A percentile compares a stretch with the other conserved stretches of the same genome.
These are phyloP conservation scores for Misopates orontium DNA, from an alignment of 257 asterid species.

Conservation along the genomic window DNA sequence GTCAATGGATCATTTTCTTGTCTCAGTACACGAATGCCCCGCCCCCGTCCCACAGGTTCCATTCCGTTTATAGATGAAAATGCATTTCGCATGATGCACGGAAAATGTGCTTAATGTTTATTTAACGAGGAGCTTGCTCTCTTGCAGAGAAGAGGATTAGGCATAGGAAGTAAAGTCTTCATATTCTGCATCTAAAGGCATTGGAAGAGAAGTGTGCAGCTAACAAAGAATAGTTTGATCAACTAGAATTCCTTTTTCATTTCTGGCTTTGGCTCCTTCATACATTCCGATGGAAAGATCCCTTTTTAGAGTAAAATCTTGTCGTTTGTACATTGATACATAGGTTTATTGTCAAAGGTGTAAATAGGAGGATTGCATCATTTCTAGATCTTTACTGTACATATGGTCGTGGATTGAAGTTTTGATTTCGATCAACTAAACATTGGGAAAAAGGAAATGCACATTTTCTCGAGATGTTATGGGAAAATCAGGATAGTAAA, in stretches of 20 bases:
- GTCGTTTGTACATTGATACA: constrained; percentile 56
- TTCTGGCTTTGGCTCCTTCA: constrained; percentile 35
- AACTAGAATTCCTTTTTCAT: constrained; percentile 12
- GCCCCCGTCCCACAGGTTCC: no score
- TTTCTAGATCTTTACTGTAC: no score
- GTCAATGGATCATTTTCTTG: no score
- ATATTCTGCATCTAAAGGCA: constrained; percentile 37
- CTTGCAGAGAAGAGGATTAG: constrained; percentile 81
- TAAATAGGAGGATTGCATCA: no score
- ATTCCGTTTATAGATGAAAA: no score
- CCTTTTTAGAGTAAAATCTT: constrained; percentile 35
- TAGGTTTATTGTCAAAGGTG: neutral
- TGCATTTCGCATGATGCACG: neutral
- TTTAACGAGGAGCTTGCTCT: neutral
- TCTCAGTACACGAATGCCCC: no score
- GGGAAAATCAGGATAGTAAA: no score
- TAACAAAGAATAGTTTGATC: constrained; percentile 58
- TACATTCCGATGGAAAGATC: constrained; percentile 33
- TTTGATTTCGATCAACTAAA: no score
- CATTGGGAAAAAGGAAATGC: no score
- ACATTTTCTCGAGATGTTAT: no score
- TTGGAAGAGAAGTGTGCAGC: constrained; percentile 59
- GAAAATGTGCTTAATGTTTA: neutral
- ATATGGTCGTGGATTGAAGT: no score
- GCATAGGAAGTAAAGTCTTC: constrained; percentile 48